Conservation (phyloP, 768 basidiomycete species). For the Royoungia palumana region DNA sequence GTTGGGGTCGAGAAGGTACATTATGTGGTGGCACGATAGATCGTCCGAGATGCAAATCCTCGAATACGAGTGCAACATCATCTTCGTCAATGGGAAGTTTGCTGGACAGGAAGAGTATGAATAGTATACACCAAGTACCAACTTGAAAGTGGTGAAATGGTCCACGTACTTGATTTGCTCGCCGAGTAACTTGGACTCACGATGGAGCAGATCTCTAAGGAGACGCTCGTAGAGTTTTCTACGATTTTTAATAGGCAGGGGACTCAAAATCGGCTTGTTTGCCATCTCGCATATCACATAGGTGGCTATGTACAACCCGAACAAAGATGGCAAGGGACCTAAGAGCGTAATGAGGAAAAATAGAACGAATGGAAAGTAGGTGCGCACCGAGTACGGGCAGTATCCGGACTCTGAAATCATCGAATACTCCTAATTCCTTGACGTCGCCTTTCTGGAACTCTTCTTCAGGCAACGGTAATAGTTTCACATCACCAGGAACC, state of each 20-base stretch:
- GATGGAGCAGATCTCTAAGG: conserved; percentile 67
- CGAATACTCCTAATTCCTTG: conserved; percentile 84
- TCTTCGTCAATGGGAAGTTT: conserved; percentile 78
- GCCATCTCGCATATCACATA: conserved; percentile 87
- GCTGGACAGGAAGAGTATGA: conserved; percentile 36
- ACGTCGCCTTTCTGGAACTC: conserved; percentile 89
- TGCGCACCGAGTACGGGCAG: conserved; percentile 80
- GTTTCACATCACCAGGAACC: conserved; percentile 80
- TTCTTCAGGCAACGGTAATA: conserved; percentile 87
- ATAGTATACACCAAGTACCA: neutral
- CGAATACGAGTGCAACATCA: conserved; percentile 80
- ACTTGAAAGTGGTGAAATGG: neutral
- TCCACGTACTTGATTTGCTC: conserved; percentile 54
- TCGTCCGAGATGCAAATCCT: conserved; percentile 80
- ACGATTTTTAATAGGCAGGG: conserved; percentile 81
- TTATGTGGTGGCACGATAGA: conserved; percentile 75
- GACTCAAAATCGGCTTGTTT: conserved; percentile 77
- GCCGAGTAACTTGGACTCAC: conserved; percentile 69
- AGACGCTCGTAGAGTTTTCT: conserved; percentile 81
- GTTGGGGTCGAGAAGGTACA: conserved; percentile 66
- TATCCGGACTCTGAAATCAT: conserved; percentile 92
- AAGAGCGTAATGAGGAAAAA: neutral
- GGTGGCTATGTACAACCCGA: conserved; percentile 86
- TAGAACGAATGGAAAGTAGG: neutral
- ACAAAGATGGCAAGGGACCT: conserved; percentile 78